Evolutionary conservation across 495 filamentous ascomycete species (phyloP).

Genomic region (Podospora fimiseda): DNA sequence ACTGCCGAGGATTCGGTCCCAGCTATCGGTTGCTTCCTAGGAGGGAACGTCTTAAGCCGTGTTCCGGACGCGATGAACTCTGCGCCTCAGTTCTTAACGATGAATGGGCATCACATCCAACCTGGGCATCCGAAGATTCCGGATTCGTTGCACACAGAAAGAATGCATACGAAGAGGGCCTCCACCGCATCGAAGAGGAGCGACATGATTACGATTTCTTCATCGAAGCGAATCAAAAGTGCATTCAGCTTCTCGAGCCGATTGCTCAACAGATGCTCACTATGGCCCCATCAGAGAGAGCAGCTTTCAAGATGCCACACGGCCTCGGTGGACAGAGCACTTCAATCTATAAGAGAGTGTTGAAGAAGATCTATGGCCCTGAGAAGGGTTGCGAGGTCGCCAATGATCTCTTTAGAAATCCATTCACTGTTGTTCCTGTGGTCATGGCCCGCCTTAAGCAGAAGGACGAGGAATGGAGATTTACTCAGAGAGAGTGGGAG

Average conservation of each 20-base stretch:
- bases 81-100: constrained; percentile 91
- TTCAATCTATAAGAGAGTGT: constrained; percentile 89
- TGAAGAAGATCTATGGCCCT: constrained; percentile 96
- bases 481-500: constrained; percentile 94
- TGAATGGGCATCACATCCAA: constrained; percentile 97
- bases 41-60: constrained; percentile 77
- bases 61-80: constrained; percentile 88
- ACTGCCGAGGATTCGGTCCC: constrained; percentile 86
- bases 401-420: constrained; percentile 70
- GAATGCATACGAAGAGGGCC: constrained; percentile 84
- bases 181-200: constrained; percentile 96
- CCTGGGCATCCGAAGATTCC: constrained; percentile 97
- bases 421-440: constrained; percentile 76
- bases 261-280: constrained; percentile 80
- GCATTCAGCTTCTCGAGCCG: constrained; percentile 90
- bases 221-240: constrained; percentile 87
- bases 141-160: constrained; percentile 97
- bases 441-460: constrained; percentile 82
- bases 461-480: constrained; percentile 95
- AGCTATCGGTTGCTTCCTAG: constrained; percentile 92
- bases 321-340: constrained; percentile 90
- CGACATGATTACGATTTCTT: constrained; percentile 98
- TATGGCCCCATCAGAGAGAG: constrained; percentile 63
- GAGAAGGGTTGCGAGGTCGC: constrained; percentile 78
- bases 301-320: constrained; percentile 65